These are phyloP conservation scores for Alloteropsis angusta DNA, from an alignment of 202 grass and related monocot species.

Conservation along the genomic window DNA sequence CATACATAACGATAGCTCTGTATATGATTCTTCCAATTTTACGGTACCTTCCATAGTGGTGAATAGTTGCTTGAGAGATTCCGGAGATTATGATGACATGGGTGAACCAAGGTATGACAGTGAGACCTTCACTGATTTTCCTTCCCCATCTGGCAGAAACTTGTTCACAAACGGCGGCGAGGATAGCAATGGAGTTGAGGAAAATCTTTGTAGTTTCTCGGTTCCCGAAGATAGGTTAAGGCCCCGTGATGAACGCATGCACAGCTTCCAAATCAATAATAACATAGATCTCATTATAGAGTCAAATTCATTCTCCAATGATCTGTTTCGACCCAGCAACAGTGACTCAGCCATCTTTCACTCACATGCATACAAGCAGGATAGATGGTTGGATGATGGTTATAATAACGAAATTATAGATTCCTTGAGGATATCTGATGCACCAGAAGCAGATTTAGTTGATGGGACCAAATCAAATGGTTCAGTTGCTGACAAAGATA, in stretches of 20 bases:
- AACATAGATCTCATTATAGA: constrained; percentile 93
- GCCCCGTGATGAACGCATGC: constrained; percentile 42
- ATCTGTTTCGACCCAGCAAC: constrained; percentile 46
- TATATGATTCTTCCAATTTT: constrained; percentile 42
- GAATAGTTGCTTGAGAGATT: constrained; percentile 47
- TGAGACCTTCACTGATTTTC: constrained; percentile 50
- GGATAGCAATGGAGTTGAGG: constrained; percentile 34
- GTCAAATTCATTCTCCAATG: constrained; percentile 50
- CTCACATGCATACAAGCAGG: constrained; percentile 42
- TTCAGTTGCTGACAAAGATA: constrained; percentile 48
- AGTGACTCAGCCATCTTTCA: constrained; percentile 41
- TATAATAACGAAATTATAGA: constrained; percentile 57
- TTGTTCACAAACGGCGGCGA: constrained; percentile 48
- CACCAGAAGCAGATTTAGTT: constrained; percentile 53
- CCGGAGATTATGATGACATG: constrained; percentile 37
- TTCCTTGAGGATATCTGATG: constrained; percentile 59
- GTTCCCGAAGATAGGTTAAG: constrained; percentile 43
- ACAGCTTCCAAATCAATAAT: constrained; percentile 94
- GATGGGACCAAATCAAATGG: constrained; percentile 35
- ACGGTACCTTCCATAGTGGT: constrained; percentile 13
- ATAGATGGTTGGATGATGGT: constrained; percentile 48
- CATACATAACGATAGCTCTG: constrained; percentile 44
- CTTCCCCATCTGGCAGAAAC: constrained; percentile 55
- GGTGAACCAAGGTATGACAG: constrained; percentile 81
- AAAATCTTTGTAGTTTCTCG: constrained; percentile 36